Percentiles rank a stretch among this genome's conserved stretches.
These are phyloP conservation scores for Fusarium abutilonis DNA, from an alignment of 2,329 filamentous ascomycete species.

Conservation along the genomic window DNA sequence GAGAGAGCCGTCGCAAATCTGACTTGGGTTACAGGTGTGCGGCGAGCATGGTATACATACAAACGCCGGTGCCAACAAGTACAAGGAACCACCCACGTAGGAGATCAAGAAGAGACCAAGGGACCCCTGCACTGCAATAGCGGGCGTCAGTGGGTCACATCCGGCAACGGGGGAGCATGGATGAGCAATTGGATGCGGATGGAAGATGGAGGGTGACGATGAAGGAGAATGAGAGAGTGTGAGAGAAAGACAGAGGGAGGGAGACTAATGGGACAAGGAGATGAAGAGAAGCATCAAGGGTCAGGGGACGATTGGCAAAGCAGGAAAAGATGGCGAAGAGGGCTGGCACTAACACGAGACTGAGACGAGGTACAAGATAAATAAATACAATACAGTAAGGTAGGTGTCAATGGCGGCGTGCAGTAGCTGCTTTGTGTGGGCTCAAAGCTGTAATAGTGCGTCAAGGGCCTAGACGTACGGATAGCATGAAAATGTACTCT, in stretches of 20 bases:
- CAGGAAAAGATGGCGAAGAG: slow-evolving; percentile 36
- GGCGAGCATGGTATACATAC: slow-evolving; percentile 35
- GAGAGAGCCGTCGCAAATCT: slow-evolving; percentile 38
- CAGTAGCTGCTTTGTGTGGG: slow-evolving; percentile 25
- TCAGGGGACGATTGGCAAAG: slow-evolving; percentile 34
- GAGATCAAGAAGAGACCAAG: slow-evolving; percentile 40
- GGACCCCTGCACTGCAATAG: slow-evolving; percentile 37
- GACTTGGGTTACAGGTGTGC: slow-evolving; percentile 42
- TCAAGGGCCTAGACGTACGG: slow-evolving; percentile 10
- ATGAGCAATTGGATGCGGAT: slow-evolving; percentile 25
- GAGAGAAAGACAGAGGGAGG: slow-evolving; percentile 14
- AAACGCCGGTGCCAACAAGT: slow-evolving; percentile 24
- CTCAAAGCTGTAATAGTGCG: slow-evolving; percentile 19
- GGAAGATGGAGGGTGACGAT: slow-evolving; percentile 20
- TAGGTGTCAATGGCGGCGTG: slow-evolving; percentile 28
- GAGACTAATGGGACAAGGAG: slow-evolving; percentile 30
- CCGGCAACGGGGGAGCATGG: slow-evolving; percentile 25
- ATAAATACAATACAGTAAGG: slow-evolving; percentile 17
- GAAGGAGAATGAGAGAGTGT: slow-evolving; percentile 9
- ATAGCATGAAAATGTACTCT: slow-evolving; percentile 13
- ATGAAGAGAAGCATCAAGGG: slow-evolving; percentile 32
- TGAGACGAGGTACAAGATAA: slow-evolving; percentile 28
- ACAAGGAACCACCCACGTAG: slow-evolving; percentile 41
- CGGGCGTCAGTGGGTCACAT: slow-evolving; percentile 41
- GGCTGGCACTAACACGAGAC: slow-evolving; percentile 40